A percentile compares a stretch with the other conserved stretches of the same genome.
These are phyloP conservation scores for Cryptomeria japonica DNA, from an alignment of 75 land plant genomes.

Conservation along the genomic window DNA sequence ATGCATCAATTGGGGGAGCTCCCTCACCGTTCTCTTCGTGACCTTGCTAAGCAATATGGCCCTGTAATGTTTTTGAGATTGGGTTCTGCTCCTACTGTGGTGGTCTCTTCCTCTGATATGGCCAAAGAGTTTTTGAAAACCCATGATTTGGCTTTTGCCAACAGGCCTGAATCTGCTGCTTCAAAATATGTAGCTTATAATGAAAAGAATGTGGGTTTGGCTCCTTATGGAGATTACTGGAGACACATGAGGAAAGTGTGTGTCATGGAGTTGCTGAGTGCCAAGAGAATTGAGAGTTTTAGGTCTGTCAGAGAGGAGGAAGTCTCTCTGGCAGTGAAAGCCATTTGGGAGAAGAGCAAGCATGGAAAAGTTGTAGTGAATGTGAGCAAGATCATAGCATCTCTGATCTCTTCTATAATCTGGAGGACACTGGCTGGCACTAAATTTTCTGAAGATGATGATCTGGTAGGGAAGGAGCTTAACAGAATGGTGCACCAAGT, in stretches of 20 bases:
- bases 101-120: conserved; percentile 25
- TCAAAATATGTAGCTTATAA: conserved; percentile 4
- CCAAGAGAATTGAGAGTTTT: conserved; percentile 30
- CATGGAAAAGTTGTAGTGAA: neutral
- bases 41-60: conserved; percentile 23
- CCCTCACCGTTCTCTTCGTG: conserved; percentile 1
- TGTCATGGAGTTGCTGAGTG: conserved; percentile 24
- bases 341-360: neutral
- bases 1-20: neutral
- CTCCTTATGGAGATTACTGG: conserved; percentile 43
- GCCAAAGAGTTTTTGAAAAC: conserved; percentile 40
- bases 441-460: neutral
- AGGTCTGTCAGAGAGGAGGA: conserved; percentile 28
- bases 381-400: neutral
- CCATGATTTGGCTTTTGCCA: conserved; percentile 41
- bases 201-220: conserved; percentile 23
- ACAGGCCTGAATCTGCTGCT: conserved; percentile 17
- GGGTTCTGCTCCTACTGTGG: conserved; percentile 20
- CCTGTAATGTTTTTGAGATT: conserved; percentile 27
- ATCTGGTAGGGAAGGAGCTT: neutral
- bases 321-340: neutral
- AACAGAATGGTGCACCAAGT: neutral
- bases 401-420: neutral
- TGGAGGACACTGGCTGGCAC: neutral
- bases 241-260: conserved; percentile 34